Conservation (phyloP, 169 alveolate genomes). For the Plasmodium vivax region DNA sequence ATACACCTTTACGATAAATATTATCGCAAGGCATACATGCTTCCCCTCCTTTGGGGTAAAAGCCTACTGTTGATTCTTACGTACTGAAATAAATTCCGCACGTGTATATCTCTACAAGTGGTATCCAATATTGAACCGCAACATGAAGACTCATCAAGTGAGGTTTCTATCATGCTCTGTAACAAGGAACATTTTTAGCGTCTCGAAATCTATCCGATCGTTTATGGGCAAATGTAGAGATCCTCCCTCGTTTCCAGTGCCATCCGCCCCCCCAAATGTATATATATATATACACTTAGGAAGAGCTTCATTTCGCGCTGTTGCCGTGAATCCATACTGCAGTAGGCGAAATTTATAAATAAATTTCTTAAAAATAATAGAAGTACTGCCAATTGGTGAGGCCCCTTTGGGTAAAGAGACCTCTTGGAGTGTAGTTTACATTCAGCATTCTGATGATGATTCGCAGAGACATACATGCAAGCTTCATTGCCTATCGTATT, state of each 20-base stretch:
- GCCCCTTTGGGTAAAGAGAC: not conserved
- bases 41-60: not conserved
- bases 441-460: slow-evolving; percentile 73
- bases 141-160: not conserved
- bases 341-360: not conserved
- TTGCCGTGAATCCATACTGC: not conserved
- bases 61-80: not conserved
- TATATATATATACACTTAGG: not conserved
- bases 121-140: slow-evolving; percentile 7
- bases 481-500: slow-evolving; percentile 53
- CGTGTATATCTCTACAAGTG: slow-evolving; percentile 8
- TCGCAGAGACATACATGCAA: slow-evolving; percentile 23
- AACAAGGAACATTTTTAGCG: slow-evolving; percentile 4
- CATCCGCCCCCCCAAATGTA: not conserved
- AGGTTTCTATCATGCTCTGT: slow-evolving; percentile 10
- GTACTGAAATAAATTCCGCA: not conserved
- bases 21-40: not conserved
- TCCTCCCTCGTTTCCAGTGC: not conserved
- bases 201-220: slow-evolving; percentile 3
- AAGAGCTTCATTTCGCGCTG: not conserved
- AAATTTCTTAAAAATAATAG: not conserved
- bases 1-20: not conserved
- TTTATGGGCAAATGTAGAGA: slow-evolving; percentile 11
- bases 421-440: slow-evolving; percentile 26
- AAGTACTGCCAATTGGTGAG: not conserved